Evolutionary conservation across 2,329 filamentous ascomycete genomes (phyloP), one percentile per base, ranked within the genome.

Genomic region (Plectosphaerella plurivora): DNA sequence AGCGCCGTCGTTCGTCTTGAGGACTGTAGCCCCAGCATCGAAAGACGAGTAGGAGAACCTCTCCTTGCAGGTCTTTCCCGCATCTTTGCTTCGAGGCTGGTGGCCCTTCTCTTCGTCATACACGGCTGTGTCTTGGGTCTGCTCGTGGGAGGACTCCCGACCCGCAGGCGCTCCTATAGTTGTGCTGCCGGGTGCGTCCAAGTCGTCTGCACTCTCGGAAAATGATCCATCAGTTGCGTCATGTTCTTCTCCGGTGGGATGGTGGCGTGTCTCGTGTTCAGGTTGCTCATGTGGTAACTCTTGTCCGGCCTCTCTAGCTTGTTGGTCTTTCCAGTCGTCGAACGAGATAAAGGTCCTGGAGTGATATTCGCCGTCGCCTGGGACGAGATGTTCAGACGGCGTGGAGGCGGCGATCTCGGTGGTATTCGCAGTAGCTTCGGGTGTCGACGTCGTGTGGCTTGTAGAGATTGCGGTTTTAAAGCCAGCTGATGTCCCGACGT

Each of bases 31-130:
- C 11, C 94, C 94, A 55, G 91, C 96, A 68, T 99, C 94, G 64
- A 97, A 97, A 1, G 93, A 97, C 7, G 94, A 91, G 71, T 96
- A 99, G 51, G 96, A 97, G 70, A 96, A 97, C 45, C 94, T 82
- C 70, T 97, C 94, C 70, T 97, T 97, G 79, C 93, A 97, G 0
- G 94, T 99, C 68, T 90, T 96, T 8, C 94, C 94, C 4, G 94
- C 94, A 68, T 97, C 92, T 68, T 95, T 97, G 65, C 88, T 91
- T 37, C 90, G 82, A 55, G 84, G 78, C 36, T 78, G 74, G 16
- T 77, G 76, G n/a, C 76, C 72, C 47, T 76, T 74, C 11, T 70
- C 74, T 55, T 78, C 73, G 49, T 76, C 74, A 57, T 75, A 72
- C 1, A 74, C 62, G 2, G 77, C 67, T 20, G 73, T 70, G 24